A percentile compares a stretch with the other conserved stretches of the same genome.
phyloP scores from a whole-genome alignment of 192 early-diverging fungal genomes.

The Gryganskiella cystojenkinii region DNA sequence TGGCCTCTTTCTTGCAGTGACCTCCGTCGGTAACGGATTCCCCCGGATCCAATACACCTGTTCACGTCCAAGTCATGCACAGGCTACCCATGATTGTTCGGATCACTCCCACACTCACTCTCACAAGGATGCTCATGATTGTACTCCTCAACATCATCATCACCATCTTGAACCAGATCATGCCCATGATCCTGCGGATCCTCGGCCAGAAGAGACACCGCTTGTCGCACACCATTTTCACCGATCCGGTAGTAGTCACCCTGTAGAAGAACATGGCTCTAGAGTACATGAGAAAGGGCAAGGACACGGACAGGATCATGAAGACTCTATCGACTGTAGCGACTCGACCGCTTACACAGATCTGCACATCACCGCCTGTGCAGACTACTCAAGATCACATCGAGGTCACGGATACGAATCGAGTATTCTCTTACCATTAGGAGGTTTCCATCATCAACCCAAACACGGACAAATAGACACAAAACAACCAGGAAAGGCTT shows the following conservation, averaged over 20 bases:
- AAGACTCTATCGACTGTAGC: neutral
- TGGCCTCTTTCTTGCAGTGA: slow-evolving; percentile 26
- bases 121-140: neutral
- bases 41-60: slow-evolving; percentile 47
- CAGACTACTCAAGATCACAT: neutral
- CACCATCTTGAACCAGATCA: neutral
- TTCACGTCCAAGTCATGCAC: neutral
- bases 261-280: neutral
- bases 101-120: neutral
- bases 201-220: slow-evolving; percentile 17
- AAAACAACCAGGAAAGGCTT: neutral
- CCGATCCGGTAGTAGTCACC: no score
- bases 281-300: neutral
- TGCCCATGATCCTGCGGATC: slow-evolving; percentile 22
- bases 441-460: no score
- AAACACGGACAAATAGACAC: no score
- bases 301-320: no score
- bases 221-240: no score
- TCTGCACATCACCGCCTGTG: slow-evolving; percentile 3
- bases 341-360: slow-evolving; percentile 7
- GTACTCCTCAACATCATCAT: neutral
- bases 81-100: slow-evolving; percentile 3
- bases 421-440: no score
- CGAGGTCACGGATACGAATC: no score
- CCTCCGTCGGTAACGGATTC: slow-evolving; percentile 29